phyloP scores from a whole-genome alignment of 257 asterid genomes.

The Apocynum venetum region DNA sequence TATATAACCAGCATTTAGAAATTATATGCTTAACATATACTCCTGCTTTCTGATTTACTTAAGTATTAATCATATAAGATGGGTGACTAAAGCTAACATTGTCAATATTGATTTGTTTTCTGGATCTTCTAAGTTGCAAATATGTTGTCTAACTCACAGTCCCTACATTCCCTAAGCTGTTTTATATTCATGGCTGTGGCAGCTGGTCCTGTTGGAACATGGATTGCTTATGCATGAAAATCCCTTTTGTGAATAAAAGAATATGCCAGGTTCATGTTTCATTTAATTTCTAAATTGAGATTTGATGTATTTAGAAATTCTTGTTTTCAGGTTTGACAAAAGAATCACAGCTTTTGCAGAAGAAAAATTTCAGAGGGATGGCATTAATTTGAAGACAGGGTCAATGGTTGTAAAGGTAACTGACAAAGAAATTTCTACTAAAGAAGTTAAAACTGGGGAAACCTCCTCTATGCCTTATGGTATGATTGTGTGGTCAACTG shows the following conservation, averaged over 20 bases:
- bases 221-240: not conserved
- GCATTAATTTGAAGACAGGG: slow-evolving; percentile 81
- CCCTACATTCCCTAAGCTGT: not conserved
- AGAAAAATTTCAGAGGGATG: slow-evolving; percentile 83
- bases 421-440: slow-evolving; percentile 73
- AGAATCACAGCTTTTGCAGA: slow-evolving; percentile 93
- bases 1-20: not conserved
- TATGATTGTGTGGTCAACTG: slow-evolving; percentile 98
- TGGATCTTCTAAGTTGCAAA: slow-evolving; percentile 1
- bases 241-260: not conserved
- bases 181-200: not conserved
- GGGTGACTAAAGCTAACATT: not conserved
- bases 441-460: slow-evolving; percentile 68
- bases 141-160: not conserved
- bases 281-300: slow-evolving; percentile 9
- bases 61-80: not conserved
- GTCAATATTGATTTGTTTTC: not conserved
- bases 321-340: slow-evolving; percentile 83
- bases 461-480: slow-evolving; percentile 79
- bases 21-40: not conserved
- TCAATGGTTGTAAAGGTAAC: slow-evolving; percentile 89
- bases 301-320: slow-evolving; percentile 11
- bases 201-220: not conserved
- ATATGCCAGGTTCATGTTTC: not conserved
- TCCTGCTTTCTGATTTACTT: not conserved